Conservation (phyloP, 306 rosid species). For the Medicago arabica region DNA sequence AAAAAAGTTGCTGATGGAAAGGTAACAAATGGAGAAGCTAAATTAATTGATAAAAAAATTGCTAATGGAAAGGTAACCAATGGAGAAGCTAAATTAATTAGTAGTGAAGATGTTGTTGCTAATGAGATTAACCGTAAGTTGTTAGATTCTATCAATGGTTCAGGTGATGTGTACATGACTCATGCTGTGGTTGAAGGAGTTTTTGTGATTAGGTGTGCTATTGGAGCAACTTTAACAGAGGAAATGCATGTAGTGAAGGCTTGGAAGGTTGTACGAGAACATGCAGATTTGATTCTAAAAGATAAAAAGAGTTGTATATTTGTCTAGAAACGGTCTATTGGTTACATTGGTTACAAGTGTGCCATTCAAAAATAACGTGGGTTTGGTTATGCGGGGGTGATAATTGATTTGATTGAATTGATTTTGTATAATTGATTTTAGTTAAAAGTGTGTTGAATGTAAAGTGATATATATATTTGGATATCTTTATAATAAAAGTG, state of each 20-base stretch:
- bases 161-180: slow-evolving; percentile 58
- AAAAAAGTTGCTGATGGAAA: not conserved
- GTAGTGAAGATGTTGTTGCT: not conserved
- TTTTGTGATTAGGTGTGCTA: slow-evolving; percentile 51
- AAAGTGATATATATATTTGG: too few relatives aligned
- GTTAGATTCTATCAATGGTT: slow-evolving; percentile 53
- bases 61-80: not conserved
- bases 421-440: too few relatives aligned
- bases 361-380: not conserved
- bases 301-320: not conserved
- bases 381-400: too few relatives aligned
- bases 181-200: slow-evolving; percentile 49
- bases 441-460: too few relatives aligned
- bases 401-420: too few relatives aligned
- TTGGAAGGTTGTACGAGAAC: slow-evolving; percentile 56
- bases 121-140: slow-evolving; percentile 48
- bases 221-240: slow-evolving; percentile 56
- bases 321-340: not conserved
- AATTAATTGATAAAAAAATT: not conserved
- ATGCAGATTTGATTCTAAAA: slow-evolving; percentile 39
- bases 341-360: slow-evolving; percentile 12
- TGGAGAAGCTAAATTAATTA: not conserved
- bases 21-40: not conserved
- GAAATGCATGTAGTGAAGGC: slow-evolving; percentile 47
- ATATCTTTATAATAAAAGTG: too few relatives aligned